Evolutionary conservation across 1,284 basidiomycete genomes (phyloP).

Genomic region (Stygiomarasmius scandens): DNA sequence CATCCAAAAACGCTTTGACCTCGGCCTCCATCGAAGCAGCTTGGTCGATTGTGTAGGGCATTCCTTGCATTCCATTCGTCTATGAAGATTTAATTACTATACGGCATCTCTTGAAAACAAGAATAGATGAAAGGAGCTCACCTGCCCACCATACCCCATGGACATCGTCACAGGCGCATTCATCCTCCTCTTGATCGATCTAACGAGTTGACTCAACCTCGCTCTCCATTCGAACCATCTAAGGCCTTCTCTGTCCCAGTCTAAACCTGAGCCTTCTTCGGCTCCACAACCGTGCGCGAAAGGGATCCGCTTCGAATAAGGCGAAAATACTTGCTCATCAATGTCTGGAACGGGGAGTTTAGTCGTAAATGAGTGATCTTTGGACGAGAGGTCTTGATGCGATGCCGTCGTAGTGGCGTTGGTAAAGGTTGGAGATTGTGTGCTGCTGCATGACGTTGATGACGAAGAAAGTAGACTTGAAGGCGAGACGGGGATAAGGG

Average conservation of each 20-base stretch:
- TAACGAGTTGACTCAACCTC: conserved; percentile 40
- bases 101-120: no score
- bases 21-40: conserved; percentile 59
- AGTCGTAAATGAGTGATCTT: conserved; percentile 47
- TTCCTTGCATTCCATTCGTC: no score
- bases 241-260: conserved; percentile 21
- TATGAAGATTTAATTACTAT: no score
- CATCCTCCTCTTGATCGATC: conserved; percentile 35
- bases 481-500: conserved; percentile 45
- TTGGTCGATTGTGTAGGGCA: conserved; percentile 55
- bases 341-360: conserved; percentile 48
- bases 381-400: no score
- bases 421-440: no score
- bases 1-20: conserved; percentile 53
- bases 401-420: no score
- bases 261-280: conserved; percentile 12
- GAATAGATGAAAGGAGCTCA: no score
- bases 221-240: conserved; percentile 37
- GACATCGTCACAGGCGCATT: background rate
- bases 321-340: conserved; percentile 38
- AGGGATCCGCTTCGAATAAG: conserved; percentile 18
- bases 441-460: no score
- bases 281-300: conserved; percentile 26
- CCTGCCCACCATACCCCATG: no score
- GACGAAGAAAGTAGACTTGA: no score